phyloP scores from a whole-genome alignment of 1,284 basidiomycete genomes.

The Butyriboletus appendiculatus region DNA sequence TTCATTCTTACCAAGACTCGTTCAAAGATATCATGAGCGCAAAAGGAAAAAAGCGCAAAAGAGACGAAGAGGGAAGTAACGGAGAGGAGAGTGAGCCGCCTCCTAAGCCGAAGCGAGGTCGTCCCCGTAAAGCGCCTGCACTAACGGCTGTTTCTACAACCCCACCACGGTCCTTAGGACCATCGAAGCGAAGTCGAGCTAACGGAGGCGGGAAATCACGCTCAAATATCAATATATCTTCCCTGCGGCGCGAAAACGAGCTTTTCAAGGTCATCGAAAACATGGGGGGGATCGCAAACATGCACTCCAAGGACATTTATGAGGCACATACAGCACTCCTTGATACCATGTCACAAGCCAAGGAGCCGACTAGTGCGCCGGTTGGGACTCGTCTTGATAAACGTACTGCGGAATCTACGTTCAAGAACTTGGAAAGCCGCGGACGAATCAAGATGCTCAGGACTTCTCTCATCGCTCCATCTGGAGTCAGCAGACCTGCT shows the following conservation, averaged over 20 bases:
- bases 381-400: slow-evolving; percentile 71
- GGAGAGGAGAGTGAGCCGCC: slow-evolving; percentile 30
- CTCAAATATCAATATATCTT: slow-evolving; percentile 63
- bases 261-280: slow-evolving; percentile 61
- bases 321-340: slow-evolving; percentile 63
- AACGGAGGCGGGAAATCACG: slow-evolving; percentile 26
- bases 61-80: slow-evolving; percentile 19
- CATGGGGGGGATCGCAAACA: slow-evolving; percentile 63
- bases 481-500: slow-evolving; percentile 53
- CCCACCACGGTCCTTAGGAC: slow-evolving; percentile 8
- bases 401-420: slow-evolving; percentile 61
- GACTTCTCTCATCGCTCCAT: slow-evolving; percentile 54
- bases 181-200: slow-evolving; percentile 27
- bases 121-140: slow-evolving; percentile 35
- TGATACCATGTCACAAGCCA: slow-evolving; percentile 51
- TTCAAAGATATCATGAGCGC: slow-evolving; percentile 37
- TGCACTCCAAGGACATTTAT: slow-evolving; percentile 65
- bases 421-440: slow-evolving; percentile 59
- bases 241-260: slow-evolving; percentile 77
- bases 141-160: slow-evolving; percentile 8
- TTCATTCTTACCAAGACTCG: slow-evolving; percentile 50
- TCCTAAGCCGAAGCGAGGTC: slow-evolving; percentile 39
- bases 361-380: slow-evolving; percentile 67
- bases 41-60: slow-evolving; percentile 35
- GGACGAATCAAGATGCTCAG: slow-evolving; percentile 67